Percentiles rank a stretch among this genome's conserved stretches.
These are phyloP conservation scores for Erysiphe pisi DNA, from an alignment of 2,329 filamentous ascomycete genomes.

Conservation along the genomic window DNA sequence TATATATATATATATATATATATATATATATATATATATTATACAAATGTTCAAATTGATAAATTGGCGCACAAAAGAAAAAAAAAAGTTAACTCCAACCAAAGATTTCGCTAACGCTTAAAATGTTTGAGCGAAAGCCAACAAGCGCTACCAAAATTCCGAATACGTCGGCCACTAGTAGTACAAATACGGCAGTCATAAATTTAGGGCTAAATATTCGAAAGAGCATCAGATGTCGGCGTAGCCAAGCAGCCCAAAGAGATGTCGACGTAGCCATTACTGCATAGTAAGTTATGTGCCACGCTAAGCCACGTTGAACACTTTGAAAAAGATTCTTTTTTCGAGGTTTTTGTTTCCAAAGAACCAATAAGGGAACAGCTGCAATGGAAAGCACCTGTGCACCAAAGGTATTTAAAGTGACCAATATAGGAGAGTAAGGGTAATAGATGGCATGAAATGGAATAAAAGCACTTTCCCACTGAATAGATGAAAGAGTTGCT, in stretches of 20 bases:
- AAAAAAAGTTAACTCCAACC: slow-evolving; percentile 44
- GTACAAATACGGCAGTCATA: slow-evolving; percentile 63
- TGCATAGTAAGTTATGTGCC: slow-evolving; percentile 72
- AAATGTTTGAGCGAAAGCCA: slow-evolving; percentile 63
- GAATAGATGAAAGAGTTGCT: slow-evolving; percentile 72
- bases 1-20: too few relatives aligned
- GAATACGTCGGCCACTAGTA: slow-evolving; percentile 69
- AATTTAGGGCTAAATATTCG: slow-evolving; percentile 86
- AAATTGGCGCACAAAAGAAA: slow-evolving; percentile 19
- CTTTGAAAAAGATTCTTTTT: slow-evolving; percentile 44
- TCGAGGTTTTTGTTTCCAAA: slow-evolving; percentile 83
- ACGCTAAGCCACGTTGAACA: slow-evolving; percentile 58
- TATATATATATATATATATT: too few relatives aligned
- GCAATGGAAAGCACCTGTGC: slow-evolving; percentile 74
- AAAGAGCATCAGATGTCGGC: slow-evolving; percentile 92
- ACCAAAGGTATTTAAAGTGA: slow-evolving; percentile 77
- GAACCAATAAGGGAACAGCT: slow-evolving; percentile 65
- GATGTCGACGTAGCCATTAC: slow-evolving; percentile 76
- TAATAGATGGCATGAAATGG: slow-evolving; percentile 72
- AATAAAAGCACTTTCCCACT: slow-evolving; percentile 95
- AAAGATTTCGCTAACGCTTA: slow-evolving; percentile 79
- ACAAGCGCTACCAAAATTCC: slow-evolving; percentile 59
- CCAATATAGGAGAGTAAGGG: slow-evolving; percentile 74
- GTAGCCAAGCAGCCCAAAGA: slow-evolving; percentile 75
- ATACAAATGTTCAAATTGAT: too few relatives aligned